phyloP scores from a whole-genome alignment of 495 filamentous ascomycete species.

The Aspergillus bridgeri region DNA sequence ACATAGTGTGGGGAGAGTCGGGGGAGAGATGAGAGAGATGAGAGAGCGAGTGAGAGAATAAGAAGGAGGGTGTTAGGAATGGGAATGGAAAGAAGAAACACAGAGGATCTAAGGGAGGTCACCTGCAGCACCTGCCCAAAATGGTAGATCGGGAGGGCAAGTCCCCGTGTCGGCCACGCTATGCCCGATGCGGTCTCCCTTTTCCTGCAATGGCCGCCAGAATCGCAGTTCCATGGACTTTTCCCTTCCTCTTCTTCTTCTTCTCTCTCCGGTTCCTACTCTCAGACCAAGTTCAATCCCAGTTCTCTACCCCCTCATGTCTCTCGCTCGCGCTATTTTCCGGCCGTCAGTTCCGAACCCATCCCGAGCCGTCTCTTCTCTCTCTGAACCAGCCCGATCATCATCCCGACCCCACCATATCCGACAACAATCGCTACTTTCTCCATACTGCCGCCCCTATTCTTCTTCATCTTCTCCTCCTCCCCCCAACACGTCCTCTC shows the following conservation, averaged over 20 bases:
- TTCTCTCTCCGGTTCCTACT: slow-evolving; percentile 1
- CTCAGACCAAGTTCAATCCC: background rate
- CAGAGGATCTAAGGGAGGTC: no score
- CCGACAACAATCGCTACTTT: slow-evolving; percentile 2
- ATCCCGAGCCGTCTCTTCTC: background rate
- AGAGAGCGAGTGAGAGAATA: no score
- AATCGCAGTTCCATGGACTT: no score
- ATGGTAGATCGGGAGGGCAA: no score
- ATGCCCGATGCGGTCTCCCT: background rate
- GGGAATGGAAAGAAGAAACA: no score
- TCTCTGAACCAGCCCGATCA: slow-evolving; percentile 7
- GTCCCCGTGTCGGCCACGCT: no score
- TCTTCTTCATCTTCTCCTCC: slow-evolving; percentile 8
- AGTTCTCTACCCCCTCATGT: background rate
- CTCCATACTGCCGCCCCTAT: slow-evolving; percentile 13
- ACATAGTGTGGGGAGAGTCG: no score
- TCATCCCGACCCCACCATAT: slow-evolving; percentile 8
- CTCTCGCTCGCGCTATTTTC: slow-evolving; percentile 1
- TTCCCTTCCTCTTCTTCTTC: background rate
- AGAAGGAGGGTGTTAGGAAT: no score
- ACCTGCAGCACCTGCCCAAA: no score
- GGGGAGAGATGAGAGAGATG: background rate
- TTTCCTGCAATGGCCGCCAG: background rate
- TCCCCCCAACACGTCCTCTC: slow-evolving; percentile 16
- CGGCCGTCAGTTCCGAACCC: background rate